phyloP scores from a whole-genome alignment of 2,329 filamentous ascomycete genomes.

The Zymoseptoria pseudotritici region DNA sequence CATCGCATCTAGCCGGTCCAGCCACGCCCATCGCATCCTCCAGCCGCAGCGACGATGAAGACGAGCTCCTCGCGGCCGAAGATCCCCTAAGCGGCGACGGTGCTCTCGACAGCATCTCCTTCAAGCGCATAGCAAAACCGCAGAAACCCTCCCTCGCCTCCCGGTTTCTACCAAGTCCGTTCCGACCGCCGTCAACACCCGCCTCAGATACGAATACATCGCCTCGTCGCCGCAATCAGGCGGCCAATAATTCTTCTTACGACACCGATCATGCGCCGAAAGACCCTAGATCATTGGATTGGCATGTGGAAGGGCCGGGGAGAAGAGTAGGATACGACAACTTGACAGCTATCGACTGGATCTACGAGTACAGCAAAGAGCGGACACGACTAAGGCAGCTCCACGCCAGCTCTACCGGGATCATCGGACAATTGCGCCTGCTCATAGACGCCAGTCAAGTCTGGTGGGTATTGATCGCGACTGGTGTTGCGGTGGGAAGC shows the following conservation, averaged over 20 bases:
- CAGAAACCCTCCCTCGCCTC: conserved; percentile 33
- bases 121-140: conserved; percentile 61
- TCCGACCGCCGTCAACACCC: conserved; percentile 23
- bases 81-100: conserved; percentile 27
- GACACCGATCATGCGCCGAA: conserved; percentile 37
- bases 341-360: conserved; percentile 97
- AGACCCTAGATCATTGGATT: conserved; percentile 53
- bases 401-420: conserved; percentile 58
- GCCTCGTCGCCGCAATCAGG: conserved; percentile 23
- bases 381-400: conserved; percentile 77
- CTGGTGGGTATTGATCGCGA: conserved; percentile 81
- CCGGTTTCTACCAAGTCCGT: conserved; percentile 38
- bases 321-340: conserved; percentile 91
- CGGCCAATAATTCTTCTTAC: conserved; percentile 27
- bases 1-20: conserved; percentile 20
- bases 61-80: conserved; percentile 30
- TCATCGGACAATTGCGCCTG: conserved; percentile 65
- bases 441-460: conserved; percentile 81
- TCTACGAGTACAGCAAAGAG: conserved; percentile 97
- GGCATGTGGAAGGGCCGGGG: conserved; percentile 84
- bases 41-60: conserved; percentile 33
- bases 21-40: conserved; percentile 39
- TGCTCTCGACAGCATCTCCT: conserved; percentile 46
- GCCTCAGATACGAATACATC: conserved; percentile 24
- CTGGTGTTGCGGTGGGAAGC: conserved; percentile 73